Base-by-base conservation (phyloP, 495 filamentous ascomycete species). In the Daldinia decipiens region DNA sequence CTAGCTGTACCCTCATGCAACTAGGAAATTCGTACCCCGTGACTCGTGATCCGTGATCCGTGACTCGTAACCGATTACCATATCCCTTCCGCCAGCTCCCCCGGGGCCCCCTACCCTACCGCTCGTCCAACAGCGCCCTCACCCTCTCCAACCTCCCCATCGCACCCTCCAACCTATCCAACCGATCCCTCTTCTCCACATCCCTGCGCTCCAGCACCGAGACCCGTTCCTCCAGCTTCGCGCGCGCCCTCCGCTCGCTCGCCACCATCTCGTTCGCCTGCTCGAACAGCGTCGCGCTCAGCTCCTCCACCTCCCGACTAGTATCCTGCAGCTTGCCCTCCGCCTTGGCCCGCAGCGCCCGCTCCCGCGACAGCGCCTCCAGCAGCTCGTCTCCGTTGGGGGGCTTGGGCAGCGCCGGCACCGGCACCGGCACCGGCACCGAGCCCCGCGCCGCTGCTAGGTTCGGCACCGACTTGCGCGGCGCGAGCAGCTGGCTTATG, bases 241-340 rank as follows among this genome's bases (percentile, higher is more conserved):
- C 92, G 43, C 93, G 82, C 36, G 91, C 92, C 76, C 90, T 88
- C 51, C 95, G 84, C 83, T 98, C 95, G 73, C 88, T 82, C 15
- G 95, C 93, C 26, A 99, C 95, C 95, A 99, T 98, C 83, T 97
- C 92, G 74, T 98, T 98, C 17, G 95, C 95, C 79, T 97, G 90
- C 77, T 92, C 89, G 80, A 99, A 99, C 56, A 99, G 82, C 69
- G 90, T 87, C 51, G 89, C 91, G 36, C 88, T 93, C 70, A 99
- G 82, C 74, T 99, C 95, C 78, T 98, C 96, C 13, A 99, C 84
- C 81, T 99, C 95, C 0, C 81, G 84, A 55, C 85, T 90, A 31
- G 93, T 90, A 59, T 90, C 87, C 71, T 82, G 84, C 32, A 97
- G 82, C 67, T 88, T 86, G 38, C 84, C 83, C 80, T 99, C 95